Evolutionary conservation across 1,139 yeast species (phyloP).

Genomic region (Hyphopichia wangnamkhiaoensis): DNA sequence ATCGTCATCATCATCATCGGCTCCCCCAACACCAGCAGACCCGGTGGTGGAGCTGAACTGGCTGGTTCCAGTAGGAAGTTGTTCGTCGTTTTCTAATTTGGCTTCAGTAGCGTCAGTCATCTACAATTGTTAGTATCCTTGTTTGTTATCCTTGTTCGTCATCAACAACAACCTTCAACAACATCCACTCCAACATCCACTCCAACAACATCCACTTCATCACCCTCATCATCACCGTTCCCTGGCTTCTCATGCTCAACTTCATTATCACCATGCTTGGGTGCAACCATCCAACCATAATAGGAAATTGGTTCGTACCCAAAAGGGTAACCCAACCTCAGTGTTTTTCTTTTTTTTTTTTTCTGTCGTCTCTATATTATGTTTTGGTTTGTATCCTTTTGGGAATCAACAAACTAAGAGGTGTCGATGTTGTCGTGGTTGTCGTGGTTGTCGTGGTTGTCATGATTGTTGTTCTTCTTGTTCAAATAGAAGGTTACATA

Average conservation of each 20-base stretch:
- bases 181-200: constrained; percentile 1
- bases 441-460: neutral
- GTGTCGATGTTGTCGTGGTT: no score
- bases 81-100: constrained; percentile 42
- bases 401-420: no score
- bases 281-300: constrained; percentile 25
- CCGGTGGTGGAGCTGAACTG: constrained; percentile 17
- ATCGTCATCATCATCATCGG: constrained; percentile 73
- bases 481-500: neutral
- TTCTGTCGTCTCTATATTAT: neutral
- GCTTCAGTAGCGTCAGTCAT: constrained; percentile 45
- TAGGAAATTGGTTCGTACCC: constrained; percentile 24
- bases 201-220: neutral
- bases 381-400: neutral
- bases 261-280: constrained; percentile 6
- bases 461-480: neutral
- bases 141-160: neutral
- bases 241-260: constrained; percentile 1
- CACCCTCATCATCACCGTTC: neutral
- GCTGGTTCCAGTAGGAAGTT: constrained; percentile 25
- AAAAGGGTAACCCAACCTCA: constrained; percentile 26
- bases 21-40: constrained; percentile 29
- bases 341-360: neutral
- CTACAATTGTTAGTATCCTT: constrained; percentile 17
- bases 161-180: neutral